These are phyloP conservation scores for Voacanga thouarsii DNA, from an alignment of 257 asterid genomes.

Conservation along the genomic window DNA sequence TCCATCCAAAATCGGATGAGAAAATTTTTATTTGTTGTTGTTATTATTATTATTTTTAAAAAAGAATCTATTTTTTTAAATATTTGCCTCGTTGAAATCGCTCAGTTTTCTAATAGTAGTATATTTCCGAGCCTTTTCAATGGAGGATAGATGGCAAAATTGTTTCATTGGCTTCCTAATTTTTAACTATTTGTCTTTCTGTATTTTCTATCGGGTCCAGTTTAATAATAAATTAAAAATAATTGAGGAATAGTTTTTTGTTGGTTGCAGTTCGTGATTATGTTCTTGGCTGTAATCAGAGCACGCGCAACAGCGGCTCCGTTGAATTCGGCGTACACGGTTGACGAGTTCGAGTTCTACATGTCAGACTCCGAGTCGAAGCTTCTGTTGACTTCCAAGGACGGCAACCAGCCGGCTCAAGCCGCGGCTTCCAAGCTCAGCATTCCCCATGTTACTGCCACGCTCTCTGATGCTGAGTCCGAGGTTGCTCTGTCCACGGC, in stretches of 20 bases:
- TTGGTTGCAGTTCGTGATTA: slow-evolving; percentile 62
- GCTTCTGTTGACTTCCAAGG: slow-evolving; percentile 58
- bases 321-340: slow-evolving; percentile 93
- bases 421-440: slow-evolving; percentile 85
- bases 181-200: not conserved
- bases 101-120: not conserved
- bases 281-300: slow-evolving; percentile 83
- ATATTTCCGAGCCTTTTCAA: not conserved
- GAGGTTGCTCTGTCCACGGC: slow-evolving; percentile 42
- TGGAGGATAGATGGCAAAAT: not conserved
- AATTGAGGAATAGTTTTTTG: slow-evolving; percentile 3
- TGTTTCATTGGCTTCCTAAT: not conserved
- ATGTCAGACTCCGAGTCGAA: slow-evolving; percentile 85
- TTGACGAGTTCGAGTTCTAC: slow-evolving; percentile 88
- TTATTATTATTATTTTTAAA: not conserved
- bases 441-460: slow-evolving; percentile 60
- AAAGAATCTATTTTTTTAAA: too few species aligned
- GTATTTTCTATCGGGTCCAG: not conserved
- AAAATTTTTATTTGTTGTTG: not conserved
- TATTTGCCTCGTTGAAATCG: not conserved
- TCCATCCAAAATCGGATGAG: not conserved
- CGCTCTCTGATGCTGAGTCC: slow-evolving; percentile 42
- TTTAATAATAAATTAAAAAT: not conserved
- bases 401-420: slow-evolving; percentile 87
- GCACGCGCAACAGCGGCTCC: slow-evolving; percentile 95